A percentile compares a stretch with the other conserved stretches of the same genome.
Evolutionary conservation across 306 rosid species (phyloP).

Genomic region (Rosa multiflora): DNA sequence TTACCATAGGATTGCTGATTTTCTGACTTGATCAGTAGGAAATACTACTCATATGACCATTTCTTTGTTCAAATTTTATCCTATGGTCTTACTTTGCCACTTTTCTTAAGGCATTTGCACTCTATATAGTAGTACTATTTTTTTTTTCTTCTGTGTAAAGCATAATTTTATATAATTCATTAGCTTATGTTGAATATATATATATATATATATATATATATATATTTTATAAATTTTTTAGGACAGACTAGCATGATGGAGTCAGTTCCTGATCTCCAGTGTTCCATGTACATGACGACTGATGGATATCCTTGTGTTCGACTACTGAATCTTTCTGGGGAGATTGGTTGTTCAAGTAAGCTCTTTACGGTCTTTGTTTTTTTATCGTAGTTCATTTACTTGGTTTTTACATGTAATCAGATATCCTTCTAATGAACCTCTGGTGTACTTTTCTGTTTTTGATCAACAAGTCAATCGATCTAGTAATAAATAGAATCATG

Average conservation of each 20-base stretch:
- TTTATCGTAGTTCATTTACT: not conserved
- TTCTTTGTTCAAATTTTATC: not conserved
- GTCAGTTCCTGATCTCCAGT: constrained; percentile 94
- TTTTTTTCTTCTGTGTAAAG: not conserved
- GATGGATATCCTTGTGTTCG: constrained; percentile 81
- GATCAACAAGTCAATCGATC: too few relatives aligned
- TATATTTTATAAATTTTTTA: constrained; percentile 7
- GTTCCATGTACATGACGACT: constrained; percentile 68
- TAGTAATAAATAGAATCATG: too few relatives aligned
- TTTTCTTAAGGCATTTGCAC: not conserved
- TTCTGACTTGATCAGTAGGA: not conserved
- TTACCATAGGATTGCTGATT: not conserved
- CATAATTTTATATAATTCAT: not conserved
- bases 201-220: not conserved
- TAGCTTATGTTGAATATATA: not conserved
- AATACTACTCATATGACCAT: not conserved
- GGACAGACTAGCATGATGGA: constrained; percentile 57
- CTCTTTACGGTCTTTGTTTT: constrained; percentile 2
- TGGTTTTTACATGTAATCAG: constrained; percentile 15
- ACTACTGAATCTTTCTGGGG: constrained; percentile 73
- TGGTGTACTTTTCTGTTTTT: constrained; percentile 15
- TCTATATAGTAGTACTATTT: not conserved
- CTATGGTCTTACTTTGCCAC: not conserved
- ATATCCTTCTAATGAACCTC: constrained; percentile 11
- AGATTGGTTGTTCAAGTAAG: constrained; percentile 90